Evolutionary conservation across 2,329 filamentous ascomycete species (phyloP), one percentile per base, ranked within the genome.

Genomic region (Trichoderma sp.): DNA sequence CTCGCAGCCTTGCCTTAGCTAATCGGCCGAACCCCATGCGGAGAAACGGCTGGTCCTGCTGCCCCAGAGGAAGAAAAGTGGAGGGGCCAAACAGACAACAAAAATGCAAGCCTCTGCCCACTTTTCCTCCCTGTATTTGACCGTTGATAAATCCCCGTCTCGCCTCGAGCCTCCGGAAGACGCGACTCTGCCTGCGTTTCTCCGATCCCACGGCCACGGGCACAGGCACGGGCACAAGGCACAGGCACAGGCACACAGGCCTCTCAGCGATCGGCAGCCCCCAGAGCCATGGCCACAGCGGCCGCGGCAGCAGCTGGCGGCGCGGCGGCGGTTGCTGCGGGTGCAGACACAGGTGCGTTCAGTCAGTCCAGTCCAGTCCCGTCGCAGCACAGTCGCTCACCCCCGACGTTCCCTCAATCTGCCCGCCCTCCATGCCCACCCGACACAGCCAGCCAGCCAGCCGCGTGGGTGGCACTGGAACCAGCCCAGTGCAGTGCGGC

Each of bases 81-180:
- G 60, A 63, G 60, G 50, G 60, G 39, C 60, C 60, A 63, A 54
- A 63, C 39, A 47, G 41, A 55, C 48, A 21, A 52, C 30, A 63
- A 63, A 63, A 63, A 63, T 63, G 50, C 41, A 63, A 63, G 50
- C 60, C 60, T 55, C 50, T 63, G 60, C 60, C 60, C 60, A 63
- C 60, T 63, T 63, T 63, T 63, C 50, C 60, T 55, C 60, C 60
- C 50, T 63, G 60, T 63, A 63, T 63, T 63, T 63, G 60, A 63
- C 60, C 60, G 60, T 63, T 63, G 60, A 63, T 63, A 63, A 63
- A 63, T 63, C 60, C 50, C 60, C 60, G 60, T 63, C 60, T 63
- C 60, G 50, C 60, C 60, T 63, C 60, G 60, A 54, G 50, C 54
- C 60, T 63, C 60, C 58, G 58, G 58, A 62, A 62, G 55, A 63